Base-by-base conservation (phyloP, 2,329 filamentous ascomycete species). In the Fusarium sp. region DNA sequence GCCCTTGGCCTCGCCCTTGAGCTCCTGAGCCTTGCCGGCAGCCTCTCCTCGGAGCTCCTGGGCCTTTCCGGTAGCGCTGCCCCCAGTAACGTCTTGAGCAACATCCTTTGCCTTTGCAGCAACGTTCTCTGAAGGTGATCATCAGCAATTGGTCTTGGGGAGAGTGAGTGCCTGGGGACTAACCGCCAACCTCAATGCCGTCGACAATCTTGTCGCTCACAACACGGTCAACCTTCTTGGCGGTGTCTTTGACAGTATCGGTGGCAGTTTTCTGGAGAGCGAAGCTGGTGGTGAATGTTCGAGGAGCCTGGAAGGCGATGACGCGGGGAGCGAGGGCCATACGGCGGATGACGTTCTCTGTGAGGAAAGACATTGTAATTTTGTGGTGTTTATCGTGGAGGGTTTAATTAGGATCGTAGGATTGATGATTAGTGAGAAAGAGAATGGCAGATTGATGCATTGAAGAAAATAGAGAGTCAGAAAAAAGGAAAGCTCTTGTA, bases 121-220 rank as follows among this genome's bases (percentile, higher is more conserved):
- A 36, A 79, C 78, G 21, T 73, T 74, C 42, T 78, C 81, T 83
- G 46, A n/a, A 46, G 13, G 4, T 0, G 6, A 27, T 9, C 21
- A 63, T 73, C 39, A 73, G 59, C 29, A 39, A 46, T 18, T 23
- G n/a, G 14, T 37, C 17, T 5, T 21, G 17, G 14, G 20, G 18
- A 11, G 5, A 25, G 18, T 46, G 5, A n/a, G 6, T 11, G 10
- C 33, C 36, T 47, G 21, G 14, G 35, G 21, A 25, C 84, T 60
- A 80, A 89, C 88, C 76, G 47, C 84, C 84, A 45, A 81, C 79
- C 69, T 90, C 82, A 74, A 91, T 88, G 17, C 86, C 87, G 37
- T 87, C 85, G 27, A 89, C 85, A 18, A 90, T 74, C 74, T 88
- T 89, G 74, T 88, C 84, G 60, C 85, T 84, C 40, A 90, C 86